Evolutionary conservation across 2,329 filamentous ascomycete species (phyloP).

Genomic region (Calonectria leucothoes): DNA sequence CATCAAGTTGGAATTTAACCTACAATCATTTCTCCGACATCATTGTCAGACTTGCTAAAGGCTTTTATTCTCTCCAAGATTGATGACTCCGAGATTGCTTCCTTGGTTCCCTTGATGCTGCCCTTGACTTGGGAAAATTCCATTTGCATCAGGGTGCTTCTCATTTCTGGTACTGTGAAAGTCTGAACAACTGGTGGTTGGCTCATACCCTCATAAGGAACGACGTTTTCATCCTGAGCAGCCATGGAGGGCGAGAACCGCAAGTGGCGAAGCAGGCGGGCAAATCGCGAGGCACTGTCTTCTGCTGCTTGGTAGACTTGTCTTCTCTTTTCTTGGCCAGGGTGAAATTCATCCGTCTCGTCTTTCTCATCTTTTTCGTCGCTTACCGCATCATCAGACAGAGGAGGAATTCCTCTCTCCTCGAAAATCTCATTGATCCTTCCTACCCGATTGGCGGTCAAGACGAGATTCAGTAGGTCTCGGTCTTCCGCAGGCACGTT

Average conservation of each 20-base stretch:
- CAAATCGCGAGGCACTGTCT: slow-evolving; percentile 4
- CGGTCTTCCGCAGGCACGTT: neutral
- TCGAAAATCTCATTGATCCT: slow-evolving; percentile 11
- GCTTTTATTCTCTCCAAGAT: neutral
- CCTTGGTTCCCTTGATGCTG: neutral
- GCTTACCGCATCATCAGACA: neutral
- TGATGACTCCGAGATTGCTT: neutral
- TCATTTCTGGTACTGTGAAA: neutral
- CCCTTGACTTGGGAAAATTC: slow-evolving; percentile 6
- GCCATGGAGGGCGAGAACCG: neutral
- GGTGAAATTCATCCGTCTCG: neutral
- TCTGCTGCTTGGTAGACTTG: neutral
- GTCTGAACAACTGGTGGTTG: neutral
- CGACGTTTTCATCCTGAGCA: neutral
- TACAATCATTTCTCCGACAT: slow-evolving; percentile 17
- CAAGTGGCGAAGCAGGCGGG: slow-evolving; percentile 1
- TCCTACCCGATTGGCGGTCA: neutral
- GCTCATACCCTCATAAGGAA: no score
- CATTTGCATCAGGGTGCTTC: slow-evolving; percentile 6
- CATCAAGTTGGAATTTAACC: neutral
- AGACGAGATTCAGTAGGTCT: neutral
- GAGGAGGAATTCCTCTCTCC: slow-evolving; percentile 7
- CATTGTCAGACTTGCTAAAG: neutral
- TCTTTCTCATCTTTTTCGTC: neutral
- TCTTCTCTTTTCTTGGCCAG: neutral